Percentiles rank a stretch among this genome's conserved stretches.
These are phyloP conservation scores for Phaeosphaeriaceae sp. DNA, from an alignment of 2,329 filamentous ascomycete species.

Conservation along the genomic window DNA sequence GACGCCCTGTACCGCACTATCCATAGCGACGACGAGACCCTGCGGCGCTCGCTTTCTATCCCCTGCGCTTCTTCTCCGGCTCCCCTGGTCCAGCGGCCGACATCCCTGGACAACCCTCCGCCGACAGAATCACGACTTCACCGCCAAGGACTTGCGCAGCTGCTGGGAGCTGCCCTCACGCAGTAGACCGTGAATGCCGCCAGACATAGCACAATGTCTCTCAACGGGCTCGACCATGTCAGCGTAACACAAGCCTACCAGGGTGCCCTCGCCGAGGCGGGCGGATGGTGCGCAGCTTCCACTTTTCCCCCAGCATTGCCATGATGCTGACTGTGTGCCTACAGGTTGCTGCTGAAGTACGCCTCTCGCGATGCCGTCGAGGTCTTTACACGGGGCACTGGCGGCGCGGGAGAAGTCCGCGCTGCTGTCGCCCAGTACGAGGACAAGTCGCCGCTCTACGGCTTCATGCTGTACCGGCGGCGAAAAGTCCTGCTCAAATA, in stretches of 20 bases:
- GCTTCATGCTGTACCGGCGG: constrained; percentile 86
- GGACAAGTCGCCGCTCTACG: constrained; percentile 88
- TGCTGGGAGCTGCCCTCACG: constrained; percentile 9
- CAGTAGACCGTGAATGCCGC: constrained; percentile 4
- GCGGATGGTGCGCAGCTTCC: constrained; percentile 80
- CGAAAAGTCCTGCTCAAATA: constrained; percentile 93
- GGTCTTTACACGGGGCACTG: constrained; percentile 76
- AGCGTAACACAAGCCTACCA: constrained; percentile 86
- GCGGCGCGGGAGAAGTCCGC: constrained; percentile 84
- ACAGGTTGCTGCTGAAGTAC: constrained; percentile 95
- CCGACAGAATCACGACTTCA: constrained; percentile 11
- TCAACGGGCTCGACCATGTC: constrained; percentile 89
- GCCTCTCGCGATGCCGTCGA: constrained; percentile 85
- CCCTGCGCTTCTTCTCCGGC: not conserved
- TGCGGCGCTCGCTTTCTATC: not conserved
- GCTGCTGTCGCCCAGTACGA: constrained; percentile 78
- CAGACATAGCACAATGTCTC: constrained; percentile 70
- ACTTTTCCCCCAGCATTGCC: constrained; percentile 8
- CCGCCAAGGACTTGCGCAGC: constrained; percentile 5
- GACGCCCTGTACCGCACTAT: constrained; percentile 9
- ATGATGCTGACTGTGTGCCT: constrained; percentile 29
- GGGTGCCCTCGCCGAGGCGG: constrained; percentile 77
- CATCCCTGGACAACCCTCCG: not conserved
- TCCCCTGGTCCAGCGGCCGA: not conserved
- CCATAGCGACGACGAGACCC: not conserved